phyloP scores from a whole-genome alignment of 352 stramenopile genomes.

The Sclerospora graminicola region DNA sequence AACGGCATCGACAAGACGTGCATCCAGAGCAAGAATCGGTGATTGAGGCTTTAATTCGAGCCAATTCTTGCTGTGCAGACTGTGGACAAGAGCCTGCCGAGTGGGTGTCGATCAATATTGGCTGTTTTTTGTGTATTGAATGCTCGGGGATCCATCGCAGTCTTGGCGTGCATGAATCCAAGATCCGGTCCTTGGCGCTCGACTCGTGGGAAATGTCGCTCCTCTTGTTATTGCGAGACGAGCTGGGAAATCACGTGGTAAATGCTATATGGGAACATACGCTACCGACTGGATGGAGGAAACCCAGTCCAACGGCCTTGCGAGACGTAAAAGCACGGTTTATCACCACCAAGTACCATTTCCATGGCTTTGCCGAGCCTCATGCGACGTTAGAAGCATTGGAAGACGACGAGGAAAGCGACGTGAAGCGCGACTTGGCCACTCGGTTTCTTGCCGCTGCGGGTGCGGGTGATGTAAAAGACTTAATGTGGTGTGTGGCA shows the following conservation, averaged over 20 bases:
- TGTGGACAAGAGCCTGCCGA: constrained; percentile 77
- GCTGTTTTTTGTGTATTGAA: constrained; percentile 94
- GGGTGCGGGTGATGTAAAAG: constrained; percentile 25
- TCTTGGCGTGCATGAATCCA: constrained; percentile 95
- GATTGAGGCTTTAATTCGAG: constrained; percentile 45
- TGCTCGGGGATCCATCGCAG: constrained; percentile 95
- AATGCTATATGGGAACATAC: constrained; percentile 65
- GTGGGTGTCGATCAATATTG: constrained; percentile 96
- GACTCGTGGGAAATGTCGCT: constrained; percentile 85
- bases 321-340: constrained; percentile 70
- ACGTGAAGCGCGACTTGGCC: constrained; percentile 22
- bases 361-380: constrained; percentile 50
- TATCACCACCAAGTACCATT: constrained; percentile 83
- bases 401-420: constrained; percentile 15
- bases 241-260: constrained; percentile 58
- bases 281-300: constrained; percentile 40
- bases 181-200: constrained; percentile 87
- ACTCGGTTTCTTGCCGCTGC: constrained; percentile 41
- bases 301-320: constrained; percentile 30
- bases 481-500: constrained; percentile 71
- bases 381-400: constrained; percentile 12
- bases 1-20: constrained; percentile 72
- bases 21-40: constrained; percentile 69
- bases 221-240: constrained; percentile 45
- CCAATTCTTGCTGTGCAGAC: constrained; percentile 59